Evolutionary conservation across 2,329 filamentous ascomycete genomes (phyloP).

Genomic region (Escovopsis weberi): DNA sequence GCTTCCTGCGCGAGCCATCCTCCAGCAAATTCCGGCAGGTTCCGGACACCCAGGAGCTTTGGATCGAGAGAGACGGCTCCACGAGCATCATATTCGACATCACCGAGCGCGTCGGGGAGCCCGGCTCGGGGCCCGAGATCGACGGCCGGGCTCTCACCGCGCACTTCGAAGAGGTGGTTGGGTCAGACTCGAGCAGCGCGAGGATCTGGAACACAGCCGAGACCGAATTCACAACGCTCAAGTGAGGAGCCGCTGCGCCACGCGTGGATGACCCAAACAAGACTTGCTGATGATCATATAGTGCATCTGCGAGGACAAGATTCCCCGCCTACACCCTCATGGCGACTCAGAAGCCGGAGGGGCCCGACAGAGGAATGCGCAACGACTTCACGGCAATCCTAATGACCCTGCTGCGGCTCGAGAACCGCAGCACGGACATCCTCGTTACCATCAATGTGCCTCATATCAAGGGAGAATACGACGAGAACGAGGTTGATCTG

Average conservation of each 20-base stretch:
- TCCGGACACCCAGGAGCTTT: slow-evolving; percentile 84
- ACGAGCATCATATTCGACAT: slow-evolving; percentile 85
- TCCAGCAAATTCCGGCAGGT: slow-evolving; percentile 56
- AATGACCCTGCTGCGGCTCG: slow-evolving; percentile 62
- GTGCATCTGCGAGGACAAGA: slow-evolving; percentile 19
- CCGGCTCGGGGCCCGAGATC: slow-evolving; percentile 39
- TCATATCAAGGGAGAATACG: slow-evolving; percentile 60
- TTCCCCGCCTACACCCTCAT: slow-evolving; percentile 55
- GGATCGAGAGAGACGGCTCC: slow-evolving; percentile 69
- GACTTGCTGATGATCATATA: background rate
- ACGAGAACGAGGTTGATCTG: slow-evolving; percentile 56
- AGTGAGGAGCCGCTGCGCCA: slow-evolving; percentile 22
- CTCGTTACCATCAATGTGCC: slow-evolving; percentile 81
- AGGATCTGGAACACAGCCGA: slow-evolving; percentile 53
- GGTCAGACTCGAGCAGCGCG: slow-evolving; percentile 46
- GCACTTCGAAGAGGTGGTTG: slow-evolving; percentile 56
- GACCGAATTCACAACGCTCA: slow-evolving; percentile 41
- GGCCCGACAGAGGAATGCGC: slow-evolving; percentile 12
- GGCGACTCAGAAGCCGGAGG: slow-evolving; percentile 41
- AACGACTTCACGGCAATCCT: slow-evolving; percentile 59
- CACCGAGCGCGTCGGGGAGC: slow-evolving; percentile 57
- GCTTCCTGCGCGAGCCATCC: background rate
- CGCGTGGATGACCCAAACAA: too few species aligned
- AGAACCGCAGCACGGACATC: slow-evolving; percentile 63
- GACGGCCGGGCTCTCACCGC: slow-evolving; percentile 57